Conservation (phyloP, 2,329 filamentous ascomycete genomes). For the Teratosphaeria epicoccoides region DNA sequence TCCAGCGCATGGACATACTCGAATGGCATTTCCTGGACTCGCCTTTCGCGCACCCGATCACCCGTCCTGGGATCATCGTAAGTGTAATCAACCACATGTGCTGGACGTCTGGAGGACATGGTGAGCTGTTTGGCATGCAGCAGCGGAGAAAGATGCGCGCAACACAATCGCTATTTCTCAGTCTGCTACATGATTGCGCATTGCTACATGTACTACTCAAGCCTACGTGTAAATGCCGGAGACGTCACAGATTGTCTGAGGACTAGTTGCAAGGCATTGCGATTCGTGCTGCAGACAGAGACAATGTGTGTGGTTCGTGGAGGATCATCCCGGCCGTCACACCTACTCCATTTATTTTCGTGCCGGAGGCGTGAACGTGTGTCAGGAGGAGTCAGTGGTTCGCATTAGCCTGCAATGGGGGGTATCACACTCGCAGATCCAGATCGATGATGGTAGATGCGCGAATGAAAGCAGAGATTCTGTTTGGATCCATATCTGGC, state of each 20-base stretch:
- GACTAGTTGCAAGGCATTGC: not conserved
- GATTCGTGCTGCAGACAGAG: not conserved
- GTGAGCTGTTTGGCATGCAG: not conserved
- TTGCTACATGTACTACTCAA: not conserved
- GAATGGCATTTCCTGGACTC: conserved; percentile 9
- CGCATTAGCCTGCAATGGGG: too few relatives aligned
- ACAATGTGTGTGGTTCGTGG: too few relatives aligned
- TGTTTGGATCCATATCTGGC: not conserved
- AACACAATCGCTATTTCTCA: not conserved
- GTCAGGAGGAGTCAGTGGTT: too few relatives aligned
- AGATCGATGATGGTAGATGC: too few relatives aligned
- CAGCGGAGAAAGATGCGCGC: not conserved
- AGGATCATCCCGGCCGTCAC: not conserved
- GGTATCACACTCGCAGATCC: too few relatives aligned
- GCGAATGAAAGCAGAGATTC: not conserved
- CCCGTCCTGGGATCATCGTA: conserved; percentile 7
- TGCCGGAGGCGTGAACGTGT: not conserved
- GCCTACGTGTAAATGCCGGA: not conserved
- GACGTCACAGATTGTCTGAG: not conserved
- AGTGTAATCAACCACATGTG: conserved; percentile 5
- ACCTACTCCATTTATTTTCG: not conserved
- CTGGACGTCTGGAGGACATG: not conserved
- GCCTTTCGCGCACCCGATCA: conserved; percentile 2
- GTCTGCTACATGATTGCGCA: too few relatives aligned
- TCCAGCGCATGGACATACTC: conserved; percentile 6